Conservation (phyloP, 139 green algal species). For the Asterochloris sp. region DNA sequence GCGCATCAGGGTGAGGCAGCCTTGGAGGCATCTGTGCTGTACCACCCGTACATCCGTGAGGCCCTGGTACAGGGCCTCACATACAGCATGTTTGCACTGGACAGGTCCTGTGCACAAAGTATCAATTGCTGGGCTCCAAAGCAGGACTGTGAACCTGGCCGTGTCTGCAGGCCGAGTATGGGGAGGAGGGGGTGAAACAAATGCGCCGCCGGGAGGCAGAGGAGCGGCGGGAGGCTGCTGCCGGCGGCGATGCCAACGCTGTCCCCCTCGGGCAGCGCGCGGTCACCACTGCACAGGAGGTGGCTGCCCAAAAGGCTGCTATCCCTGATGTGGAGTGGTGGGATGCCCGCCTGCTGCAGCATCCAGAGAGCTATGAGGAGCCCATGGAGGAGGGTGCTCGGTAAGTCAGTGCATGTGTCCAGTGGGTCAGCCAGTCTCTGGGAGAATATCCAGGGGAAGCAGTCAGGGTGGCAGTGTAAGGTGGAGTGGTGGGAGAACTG, state of each 20-base stretch:
- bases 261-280: slow-evolving; percentile 53
- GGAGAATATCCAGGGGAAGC: no score
- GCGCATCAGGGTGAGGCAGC: slow-evolving; percentile 31
- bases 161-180: slow-evolving; percentile 39
- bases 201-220: slow-evolving; percentile 8
- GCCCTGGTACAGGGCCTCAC: no score
- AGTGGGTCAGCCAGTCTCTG: no score
- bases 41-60: no score
- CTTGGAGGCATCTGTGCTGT: no score
- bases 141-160: background rate
- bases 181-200: slow-evolving; percentile 44
- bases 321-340: slow-evolving; percentile 82
- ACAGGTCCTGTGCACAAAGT: no score
- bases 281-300: background rate
- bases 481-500: no score
- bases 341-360: slow-evolving; percentile 46
- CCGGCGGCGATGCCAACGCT: slow-evolving; percentile 46
- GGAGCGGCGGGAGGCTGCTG: slow-evolving; percentile 12
- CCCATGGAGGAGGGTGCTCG: slow-evolving; percentile 8
- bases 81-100: no score
- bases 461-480: no score
- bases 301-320: background rate
- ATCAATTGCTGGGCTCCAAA: no score
- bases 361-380: slow-evolving; percentile 48
- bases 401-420: background rate